Base-by-base conservation (phyloP, 345 rosid genomes). In the Geranium brycei region DNA sequence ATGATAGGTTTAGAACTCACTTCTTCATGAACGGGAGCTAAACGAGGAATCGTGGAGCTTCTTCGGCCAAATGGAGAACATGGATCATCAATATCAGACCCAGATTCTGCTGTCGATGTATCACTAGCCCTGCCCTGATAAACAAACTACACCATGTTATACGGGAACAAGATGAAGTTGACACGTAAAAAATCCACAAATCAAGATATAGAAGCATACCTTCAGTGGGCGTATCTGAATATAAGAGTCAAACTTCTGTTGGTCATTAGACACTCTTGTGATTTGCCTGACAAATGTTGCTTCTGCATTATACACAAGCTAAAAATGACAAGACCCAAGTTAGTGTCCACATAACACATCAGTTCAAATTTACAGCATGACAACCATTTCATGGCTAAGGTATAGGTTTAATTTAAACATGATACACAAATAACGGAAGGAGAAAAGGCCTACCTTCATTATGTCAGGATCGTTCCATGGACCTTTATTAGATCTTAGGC, bases 381-480 rank as follows among this genome's bases (percentile, higher is more conserved):
- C 17, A 53, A 28, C 58, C 57, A 56, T n/a, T 68, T 61, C 64
- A 64, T 19, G 16, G 47, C 19, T 16, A 62, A 63, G 58, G 59
- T 60, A 47, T 11, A 8, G 13, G 6, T 63, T 16, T 57, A 65
- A 5, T 66, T 30, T 32, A 6, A 61, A 19, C 64, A 53, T 19
- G 51, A 58, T 16, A 17, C 14, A 13, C 31, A 14, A 10, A 16
- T 19, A 55, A 59, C 2, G 6, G 28, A 35, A 16, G 57, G 61
- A 57, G 61, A 55, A 60, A 63, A 30, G 62, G 15, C 1, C 32
- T 76, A 89, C 99, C 93, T 93, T 93, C 96, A 87, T 81, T 74
- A 83, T 76, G 58, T 81, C 86, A 67, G 95, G 91, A 73, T 93
- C 96, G 72, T 86, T 85, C 96, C 97, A 93, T 30, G 99, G 99